Base-by-base conservation (phyloP, 2,329 filamentous ascomycete species). In the Pseudogymnoascus sp. region DNA sequence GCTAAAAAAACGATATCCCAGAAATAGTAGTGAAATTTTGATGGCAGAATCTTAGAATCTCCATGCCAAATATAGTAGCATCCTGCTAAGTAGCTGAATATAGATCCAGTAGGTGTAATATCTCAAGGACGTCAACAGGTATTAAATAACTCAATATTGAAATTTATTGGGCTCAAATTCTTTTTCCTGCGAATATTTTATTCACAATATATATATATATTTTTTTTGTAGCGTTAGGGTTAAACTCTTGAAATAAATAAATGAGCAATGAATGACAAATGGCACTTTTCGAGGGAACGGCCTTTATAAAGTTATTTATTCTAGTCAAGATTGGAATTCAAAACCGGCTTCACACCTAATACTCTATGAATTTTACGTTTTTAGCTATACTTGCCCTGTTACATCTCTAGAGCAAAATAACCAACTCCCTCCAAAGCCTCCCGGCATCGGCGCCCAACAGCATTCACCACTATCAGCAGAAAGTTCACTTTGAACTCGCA, bases 361-460 rank as follows among this genome's bases (percentile, higher is more conserved):
- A 36, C 33, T 36, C 33, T 36, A 15, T 36, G 33, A 36, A 15
- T 36, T 36, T 36, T 15, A 36, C 9, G 26, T 28, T 28, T 28
- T 28, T 8, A 7, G 26, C 26, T 9, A 28, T 28, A 7, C 6
- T 8, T 28, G 26, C 5, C 26, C 26, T 28, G 6, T 8, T 10
- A 63, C 62, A 40, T 60, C 50, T 40, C 47, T 26, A 19, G 62
- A 61, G 47, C 62, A 38, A 63, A 63, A 63, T 36, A 63, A 42
- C 62, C 62, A 63, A 61, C 62, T 63, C 62, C 62, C 26, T 63
- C 28, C 53, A 63, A 63, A 63, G 31, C 62, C 62, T 61, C 60
- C 61, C 50, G 62, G 62, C 47, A 63, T 63, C 31, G 62, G 62
- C 15, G 61, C 62, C 62, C 62, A 63, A 26, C 62, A 63, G 62